Conservation (phyloP, 306 rosid genomes). For the Ochetophila trinervis region DNA sequence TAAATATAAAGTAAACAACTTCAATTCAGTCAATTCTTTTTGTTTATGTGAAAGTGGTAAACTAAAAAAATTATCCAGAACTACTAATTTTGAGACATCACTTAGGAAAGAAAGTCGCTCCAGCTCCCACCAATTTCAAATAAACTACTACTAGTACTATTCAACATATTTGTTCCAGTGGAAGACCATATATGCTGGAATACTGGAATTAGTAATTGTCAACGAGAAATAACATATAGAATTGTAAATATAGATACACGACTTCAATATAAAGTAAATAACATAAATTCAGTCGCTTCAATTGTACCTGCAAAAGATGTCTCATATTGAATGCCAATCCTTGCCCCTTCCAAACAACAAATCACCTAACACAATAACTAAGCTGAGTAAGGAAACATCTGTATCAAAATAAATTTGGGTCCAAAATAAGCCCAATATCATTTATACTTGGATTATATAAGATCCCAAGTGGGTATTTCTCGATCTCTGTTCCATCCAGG, state of each 20-base stretch:
- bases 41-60: constrained; percentile 1
- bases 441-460: too few relatives aligned
- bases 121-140: constrained; percentile 25
- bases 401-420: background rate
- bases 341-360: constrained; percentile 87
- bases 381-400: constrained; percentile 1
- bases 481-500: background rate
- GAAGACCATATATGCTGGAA: background rate
- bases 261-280: background rate
- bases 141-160: background rate
- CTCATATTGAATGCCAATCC: constrained; percentile 87
- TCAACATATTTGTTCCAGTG: background rate
- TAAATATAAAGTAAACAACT: background rate
- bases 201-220: background rate
- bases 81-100: constrained; percentile 18
- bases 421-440: too few relatives aligned
- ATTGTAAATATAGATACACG: background rate
- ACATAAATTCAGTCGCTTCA: constrained; percentile 22
- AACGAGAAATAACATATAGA: background rate
- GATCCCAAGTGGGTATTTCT: constrained; percentile 3
- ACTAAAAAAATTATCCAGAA: constrained; percentile 14
- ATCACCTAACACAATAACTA: constrained; percentile 56
- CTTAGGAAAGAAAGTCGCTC: background rate
- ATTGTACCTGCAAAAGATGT: constrained; percentile 86
- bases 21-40: constrained; percentile 19